These are phyloP conservation scores for Echeveria elegans DNA, from an alignment of 164 flowering plant genomes.

Conservation along the genomic window DNA sequence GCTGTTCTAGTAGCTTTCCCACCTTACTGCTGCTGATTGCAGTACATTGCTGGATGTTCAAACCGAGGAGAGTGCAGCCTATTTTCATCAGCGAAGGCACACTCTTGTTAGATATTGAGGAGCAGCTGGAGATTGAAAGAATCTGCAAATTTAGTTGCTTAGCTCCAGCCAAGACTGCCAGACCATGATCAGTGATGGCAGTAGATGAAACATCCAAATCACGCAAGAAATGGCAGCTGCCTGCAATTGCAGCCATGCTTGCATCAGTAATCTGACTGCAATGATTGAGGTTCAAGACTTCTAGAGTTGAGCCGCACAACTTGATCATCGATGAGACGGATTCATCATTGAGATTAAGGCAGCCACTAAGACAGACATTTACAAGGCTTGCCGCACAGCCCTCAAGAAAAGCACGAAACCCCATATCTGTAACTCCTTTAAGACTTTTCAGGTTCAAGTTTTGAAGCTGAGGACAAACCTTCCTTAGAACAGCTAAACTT, in stretches of 20 bases:
- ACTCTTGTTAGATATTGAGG: conserved; percentile 36
- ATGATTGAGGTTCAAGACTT: conserved; percentile 41
- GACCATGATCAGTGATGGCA: conserved; percentile 40
- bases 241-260: conserved; percentile 36
- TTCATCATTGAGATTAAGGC: neutral
- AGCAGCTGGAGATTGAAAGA: conserved; percentile 55
- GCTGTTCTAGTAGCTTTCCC: conserved; percentile 32
- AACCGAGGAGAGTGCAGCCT: conserved; percentile 49
- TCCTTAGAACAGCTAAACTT: neutral
- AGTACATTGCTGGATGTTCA: conserved; percentile 64
- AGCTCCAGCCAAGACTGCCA: conserved; percentile 28
- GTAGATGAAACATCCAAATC: conserved; percentile 51
- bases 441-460: neutral
- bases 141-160: conserved; percentile 32
- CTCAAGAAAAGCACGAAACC: neutral
- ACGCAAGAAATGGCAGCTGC: conserved; percentile 29
- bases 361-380: neutral
- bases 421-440: neutral
- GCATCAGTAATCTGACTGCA: conserved; percentile 47
- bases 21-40: conserved; percentile 36
- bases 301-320: conserved; percentile 15
- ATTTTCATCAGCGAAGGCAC: conserved; percentile 33
- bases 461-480: neutral
- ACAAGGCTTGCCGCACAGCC: neutral
- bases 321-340: neutral